Evolutionary conservation across 2,329 filamentous ascomycete genomes (phyloP).

Genomic region (Colletotrichum sp.): DNA sequence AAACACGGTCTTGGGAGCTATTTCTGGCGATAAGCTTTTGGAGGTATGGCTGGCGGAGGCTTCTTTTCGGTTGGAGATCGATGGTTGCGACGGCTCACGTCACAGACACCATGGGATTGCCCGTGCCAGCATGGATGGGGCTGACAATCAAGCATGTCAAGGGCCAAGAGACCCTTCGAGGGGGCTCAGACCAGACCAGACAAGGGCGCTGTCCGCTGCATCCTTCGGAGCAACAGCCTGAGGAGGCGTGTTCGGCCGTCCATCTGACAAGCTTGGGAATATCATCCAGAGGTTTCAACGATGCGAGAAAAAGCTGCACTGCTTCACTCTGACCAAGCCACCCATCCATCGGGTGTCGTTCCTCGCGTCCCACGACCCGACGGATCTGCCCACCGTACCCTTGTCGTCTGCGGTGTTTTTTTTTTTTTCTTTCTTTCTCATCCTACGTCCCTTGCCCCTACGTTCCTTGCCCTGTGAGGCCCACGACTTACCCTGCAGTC

Average conservation of each 20-base stretch:
- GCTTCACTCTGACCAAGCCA: not conserved
- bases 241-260: not conserved
- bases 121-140: constrained; percentile 12
- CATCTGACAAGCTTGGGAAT: not conserved
- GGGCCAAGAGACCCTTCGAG: not conserved
- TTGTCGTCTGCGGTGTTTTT: not conserved
- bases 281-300: not conserved
- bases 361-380: not conserved
- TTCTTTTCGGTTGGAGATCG: constrained; percentile 5
- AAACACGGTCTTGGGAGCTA: not conserved
- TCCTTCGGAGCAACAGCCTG: constrained; percentile 9
- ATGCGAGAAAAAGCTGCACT: not conserved
- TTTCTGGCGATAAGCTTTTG: constrained; percentile 20
- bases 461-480: not conserved
- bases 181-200: not conserved
- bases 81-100: constrained; percentile 20
- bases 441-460: not conserved
- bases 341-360: not conserved
- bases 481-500: not conserved
- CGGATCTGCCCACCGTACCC: constrained; percentile 6
- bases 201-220: not conserved
- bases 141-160: not conserved
- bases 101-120: constrained; percentile 12
- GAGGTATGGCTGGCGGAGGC: not conserved
- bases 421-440: not conserved